Conservation (phyloP, 352 stramenopile species). For the Phytophthora niederhauseri region DNA sequence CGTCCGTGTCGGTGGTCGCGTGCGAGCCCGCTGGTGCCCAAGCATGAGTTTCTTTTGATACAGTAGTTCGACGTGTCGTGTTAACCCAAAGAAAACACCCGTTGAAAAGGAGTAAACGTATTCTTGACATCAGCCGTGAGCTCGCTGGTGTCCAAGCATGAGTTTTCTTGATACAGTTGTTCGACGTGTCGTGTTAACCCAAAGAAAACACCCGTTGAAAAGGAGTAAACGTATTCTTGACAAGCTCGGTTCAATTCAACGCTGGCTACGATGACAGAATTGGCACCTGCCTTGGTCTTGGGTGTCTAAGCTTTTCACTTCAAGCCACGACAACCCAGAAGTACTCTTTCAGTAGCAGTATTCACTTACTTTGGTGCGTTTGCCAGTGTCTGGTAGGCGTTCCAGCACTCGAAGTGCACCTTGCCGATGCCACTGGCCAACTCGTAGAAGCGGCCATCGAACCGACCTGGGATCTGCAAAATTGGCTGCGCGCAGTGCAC, state of each 20-base stretch:
- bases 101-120: too few species aligned
- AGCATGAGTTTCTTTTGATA: too few species aligned
- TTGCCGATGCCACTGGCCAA: slow-evolving; percentile 77
- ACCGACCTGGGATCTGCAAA: slow-evolving; percentile 70
- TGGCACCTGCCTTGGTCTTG: slow-evolving; percentile 1
- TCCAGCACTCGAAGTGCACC: slow-evolving; percentile 90
- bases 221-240: too few species aligned
- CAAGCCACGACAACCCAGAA: slow-evolving; percentile 11
- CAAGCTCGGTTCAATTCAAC: slow-evolving; percentile 17
- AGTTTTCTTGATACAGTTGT: too few species aligned
- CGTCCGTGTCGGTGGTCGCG: too few species aligned
- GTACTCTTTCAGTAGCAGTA: not conserved
- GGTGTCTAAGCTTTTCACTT: slow-evolving; percentile 22
- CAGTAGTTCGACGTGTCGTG: too few species aligned
- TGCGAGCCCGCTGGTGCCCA: too few species aligned
- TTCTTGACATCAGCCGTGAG: too few species aligned
- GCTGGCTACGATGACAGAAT: not conserved
- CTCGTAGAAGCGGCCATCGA: slow-evolving; percentile 88
- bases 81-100: too few species aligned
- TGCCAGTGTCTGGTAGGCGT: slow-evolving; percentile 62
- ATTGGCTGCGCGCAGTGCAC: slow-evolving; percentile 79
- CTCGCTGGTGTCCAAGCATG: too few species aligned
- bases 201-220: too few species aligned
- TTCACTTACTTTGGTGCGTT: slow-evolving; percentile 32
- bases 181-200: too few species aligned